These are phyloP conservation scores for Amylostereum chailletii DNA, from an alignment of 1,284 basidiomycete genomes.

Conservation along the genomic window DNA sequence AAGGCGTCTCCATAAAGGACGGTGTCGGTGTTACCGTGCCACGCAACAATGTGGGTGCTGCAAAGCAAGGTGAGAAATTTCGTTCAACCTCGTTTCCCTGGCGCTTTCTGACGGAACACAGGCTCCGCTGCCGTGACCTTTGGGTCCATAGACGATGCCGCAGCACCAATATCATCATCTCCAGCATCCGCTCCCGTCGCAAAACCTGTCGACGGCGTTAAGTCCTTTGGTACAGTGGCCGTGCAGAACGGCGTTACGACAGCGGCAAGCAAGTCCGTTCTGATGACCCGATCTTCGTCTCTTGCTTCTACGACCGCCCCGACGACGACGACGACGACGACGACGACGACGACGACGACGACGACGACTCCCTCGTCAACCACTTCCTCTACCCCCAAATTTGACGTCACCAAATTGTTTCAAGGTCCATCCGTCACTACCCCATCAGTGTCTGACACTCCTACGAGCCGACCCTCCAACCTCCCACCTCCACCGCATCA, in stretches of 20 bases:
- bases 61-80: conserved; percentile 49
- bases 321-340: conserved; percentile 23
- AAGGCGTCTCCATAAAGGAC: conserved; percentile 65
- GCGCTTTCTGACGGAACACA: neutral
- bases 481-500: conserved; percentile 32
- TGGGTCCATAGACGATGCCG: conserved; percentile 74
- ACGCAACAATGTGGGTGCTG: conserved; percentile 44
- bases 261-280: conserved; percentile 11
- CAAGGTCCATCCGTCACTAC: conserved; percentile 38
- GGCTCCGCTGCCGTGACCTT: conserved; percentile 48
- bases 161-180: conserved; percentile 61
- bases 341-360: conserved; percentile 28
- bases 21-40: conserved; percentile 65
- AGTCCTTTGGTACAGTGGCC: conserved; percentile 68
- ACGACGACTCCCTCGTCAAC: conserved; percentile 24
- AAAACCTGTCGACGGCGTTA: conserved; percentile 59
- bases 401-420: conserved; percentile 62
- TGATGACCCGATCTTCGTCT: conserved; percentile 23
- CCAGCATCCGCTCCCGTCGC: conserved; percentile 55
- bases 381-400: conserved; percentile 25
- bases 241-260: conserved; percentile 15
- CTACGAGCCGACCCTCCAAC: conserved; percentile 22
- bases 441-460: conserved; percentile 27
- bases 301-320: conserved; percentile 23
- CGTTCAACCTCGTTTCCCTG: conserved; percentile 7